A percentile compares a stretch with the other conserved stretches of the same genome.
These are phyloP conservation scores for Bisporella sp. DNA, from an alignment of 2,329 filamentous ascomycete genomes.

Conservation along the genomic window DNA sequence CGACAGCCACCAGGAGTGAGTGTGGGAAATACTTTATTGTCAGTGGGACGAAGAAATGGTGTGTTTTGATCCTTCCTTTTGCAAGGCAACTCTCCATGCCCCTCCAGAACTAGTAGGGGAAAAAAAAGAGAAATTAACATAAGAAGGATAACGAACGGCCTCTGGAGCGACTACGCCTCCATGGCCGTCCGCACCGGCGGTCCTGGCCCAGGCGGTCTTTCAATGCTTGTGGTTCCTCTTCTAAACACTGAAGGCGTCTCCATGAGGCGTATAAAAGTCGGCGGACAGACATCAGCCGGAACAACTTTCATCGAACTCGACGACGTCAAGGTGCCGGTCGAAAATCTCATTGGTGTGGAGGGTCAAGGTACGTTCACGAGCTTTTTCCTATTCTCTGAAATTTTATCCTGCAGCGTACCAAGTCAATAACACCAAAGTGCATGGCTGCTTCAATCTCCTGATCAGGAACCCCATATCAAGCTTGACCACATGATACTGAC, in stretches of 20 bases:
- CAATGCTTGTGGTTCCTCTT: conserved; percentile 63
- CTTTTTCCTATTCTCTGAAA: too few species aligned
- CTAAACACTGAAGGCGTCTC: conserved; percentile 58
- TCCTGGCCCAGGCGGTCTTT: conserved; percentile 56
- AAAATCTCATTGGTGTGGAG: conserved; percentile 64
- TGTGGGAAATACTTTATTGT: conserved; percentile 64
- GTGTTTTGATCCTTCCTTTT: background rate
- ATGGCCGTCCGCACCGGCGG: conserved; percentile 68
- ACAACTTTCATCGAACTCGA: conserved; percentile 73
- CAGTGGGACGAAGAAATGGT: conserved; percentile 74
- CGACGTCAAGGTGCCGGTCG: conserved; percentile 43
- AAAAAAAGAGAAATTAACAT: background rate
- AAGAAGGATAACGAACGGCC: conserved; percentile 59
- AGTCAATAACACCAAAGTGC: conserved; percentile 34
- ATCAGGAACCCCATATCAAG: background rate
- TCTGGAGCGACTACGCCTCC: conserved; percentile 60
- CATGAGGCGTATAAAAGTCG: conserved; percentile 61
- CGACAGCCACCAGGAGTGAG: conserved; percentile 53
- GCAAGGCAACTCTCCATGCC: background rate
- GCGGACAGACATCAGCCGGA: conserved; percentile 56
- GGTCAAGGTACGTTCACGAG: conserved; percentile 38
- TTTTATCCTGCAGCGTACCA: conserved; percentile 44
- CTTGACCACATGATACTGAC: background rate
- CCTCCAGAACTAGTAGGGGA: background rate
- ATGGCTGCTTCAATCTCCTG: background rate